Conservation (phyloP, 116 monocot species). For the Posidonia oceanica region DNA sequence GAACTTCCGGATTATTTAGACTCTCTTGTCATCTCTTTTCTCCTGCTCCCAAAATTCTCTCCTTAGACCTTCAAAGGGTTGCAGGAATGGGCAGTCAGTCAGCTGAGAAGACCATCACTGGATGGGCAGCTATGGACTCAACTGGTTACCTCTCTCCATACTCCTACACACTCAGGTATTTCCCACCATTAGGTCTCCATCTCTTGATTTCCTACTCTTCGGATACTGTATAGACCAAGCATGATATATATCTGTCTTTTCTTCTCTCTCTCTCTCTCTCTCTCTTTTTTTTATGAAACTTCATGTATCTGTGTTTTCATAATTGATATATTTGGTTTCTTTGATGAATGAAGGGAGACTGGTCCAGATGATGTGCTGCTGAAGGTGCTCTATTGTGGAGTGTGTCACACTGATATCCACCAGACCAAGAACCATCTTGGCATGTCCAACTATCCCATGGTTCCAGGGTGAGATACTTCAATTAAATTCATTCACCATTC, state of each 20-base stretch:
- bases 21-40: no score
- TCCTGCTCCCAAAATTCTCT: no score
- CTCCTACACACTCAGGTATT: slow-evolving; percentile 63
- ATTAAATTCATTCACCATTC: not conserved
- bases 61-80: no score
- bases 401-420: slow-evolving; percentile 94
- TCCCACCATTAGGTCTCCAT: not conserved
- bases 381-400: slow-evolving; percentile 78
- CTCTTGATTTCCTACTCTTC: not conserved
- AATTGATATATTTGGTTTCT: no score
- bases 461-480: slow-evolving; percentile 57
- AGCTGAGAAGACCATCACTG: slow-evolving; percentile 15
- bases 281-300: not conserved
- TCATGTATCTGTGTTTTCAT: no score
- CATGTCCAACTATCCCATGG: slow-evolving; percentile 92
- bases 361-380: slow-evolving; percentile 73
- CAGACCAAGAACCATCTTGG: slow-evolving; percentile 85
- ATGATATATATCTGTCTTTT: not conserved
- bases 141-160: slow-evolving; percentile 63
- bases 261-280: not conserved
- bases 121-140: slow-evolving; percentile 74
- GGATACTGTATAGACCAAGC: no score
- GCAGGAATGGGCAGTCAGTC: slow-evolving; percentile 11
- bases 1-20: no score
- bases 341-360: slow-evolving; percentile 34